phyloP scores from a whole-genome alignment of 768 basidiomycete species.

The Chlorophyllum brunneum region DNA sequence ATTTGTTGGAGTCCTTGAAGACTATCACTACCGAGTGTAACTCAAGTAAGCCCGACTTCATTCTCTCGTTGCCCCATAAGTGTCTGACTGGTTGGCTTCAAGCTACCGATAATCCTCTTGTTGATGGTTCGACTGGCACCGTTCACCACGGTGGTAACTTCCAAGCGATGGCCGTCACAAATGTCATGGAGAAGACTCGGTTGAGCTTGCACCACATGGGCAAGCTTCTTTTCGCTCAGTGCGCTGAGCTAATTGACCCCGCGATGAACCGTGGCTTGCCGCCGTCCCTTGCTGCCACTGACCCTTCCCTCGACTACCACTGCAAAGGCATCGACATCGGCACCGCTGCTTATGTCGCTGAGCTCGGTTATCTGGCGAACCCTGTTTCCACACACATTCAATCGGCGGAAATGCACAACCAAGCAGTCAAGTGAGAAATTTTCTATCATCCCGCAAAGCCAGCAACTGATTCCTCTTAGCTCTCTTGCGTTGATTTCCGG shows the following conservation, averaged over 20 bases:
- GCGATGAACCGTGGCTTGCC: slow-evolving; percentile 80
- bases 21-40: slow-evolving; percentile 76
- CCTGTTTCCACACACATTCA: slow-evolving; percentile 84
- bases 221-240: slow-evolving; percentile 64
- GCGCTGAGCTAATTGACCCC: slow-evolving; percentile 70
- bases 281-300: slow-evolving; percentile 73
- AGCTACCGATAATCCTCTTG: slow-evolving; percentile 87
- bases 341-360: slow-evolving; percentile 75
- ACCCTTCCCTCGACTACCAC: slow-evolving; percentile 80
- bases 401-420: slow-evolving; percentile 90
- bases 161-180: slow-evolving; percentile 84
- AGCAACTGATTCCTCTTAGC: slow-evolving; percentile 32
- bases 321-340: slow-evolving; percentile 85
- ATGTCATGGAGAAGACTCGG: slow-evolving; percentile 86
- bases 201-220: slow-evolving; percentile 67
- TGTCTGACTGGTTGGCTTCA: slow-evolving; percentile 8
- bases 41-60: slow-evolving; percentile 61
- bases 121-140: slow-evolving; percentile 60
- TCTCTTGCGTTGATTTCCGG: slow-evolving; percentile 83
- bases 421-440: slow-evolving; percentile 75
- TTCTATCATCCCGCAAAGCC: slow-evolving; percentile 1
- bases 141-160: slow-evolving; percentile 88
- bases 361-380: slow-evolving; percentile 79
- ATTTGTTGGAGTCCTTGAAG: slow-evolving; percentile 60
- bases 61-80: neutral